Evolutionary conservation across 2,329 filamentous ascomycete genomes (phyloP).

Genomic region (Beauveria medogensis): DNA sequence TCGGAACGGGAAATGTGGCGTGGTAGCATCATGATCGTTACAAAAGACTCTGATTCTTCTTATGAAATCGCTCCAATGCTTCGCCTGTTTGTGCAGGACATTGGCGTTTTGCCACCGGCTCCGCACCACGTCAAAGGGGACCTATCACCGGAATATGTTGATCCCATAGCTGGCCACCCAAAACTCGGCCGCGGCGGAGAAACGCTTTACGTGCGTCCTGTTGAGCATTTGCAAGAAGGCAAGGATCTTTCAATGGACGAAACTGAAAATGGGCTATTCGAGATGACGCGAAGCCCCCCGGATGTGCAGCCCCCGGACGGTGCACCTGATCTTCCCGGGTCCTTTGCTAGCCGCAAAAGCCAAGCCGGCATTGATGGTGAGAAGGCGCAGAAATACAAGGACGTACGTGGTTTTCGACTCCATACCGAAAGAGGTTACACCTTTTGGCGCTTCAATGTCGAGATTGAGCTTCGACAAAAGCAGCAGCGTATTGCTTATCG

Average conservation of each 20-base stretch:
- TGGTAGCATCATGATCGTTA: constrained; percentile 93
- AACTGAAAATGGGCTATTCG: constrained; percentile 75
- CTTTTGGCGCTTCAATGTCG: constrained; percentile 96
- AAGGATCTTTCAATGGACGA: constrained; percentile 74
- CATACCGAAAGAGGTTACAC: constrained; percentile 82
- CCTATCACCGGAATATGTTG: constrained; percentile 73
- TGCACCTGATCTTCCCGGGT: constrained; percentile 40
- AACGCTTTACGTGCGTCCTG: constrained; percentile 78
- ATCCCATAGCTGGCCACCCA: constrained; percentile 79
- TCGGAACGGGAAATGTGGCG: constrained; percentile 75
- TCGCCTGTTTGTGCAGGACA: constrained; percentile 78
- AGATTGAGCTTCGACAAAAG: constrained; percentile 70
- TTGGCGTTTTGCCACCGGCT: constrained; percentile 72
- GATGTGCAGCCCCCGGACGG: constrained; percentile 36
- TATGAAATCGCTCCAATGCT: constrained; percentile 74
- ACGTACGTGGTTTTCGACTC: constrained; percentile 72
- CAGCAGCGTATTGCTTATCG: constrained; percentile 90
- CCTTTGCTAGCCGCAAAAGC: constrained; percentile 45
- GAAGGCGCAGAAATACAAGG: constrained; percentile 69
- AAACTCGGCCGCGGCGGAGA: constrained; percentile 80
- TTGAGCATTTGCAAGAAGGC: constrained; percentile 74
- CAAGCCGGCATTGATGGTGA: constrained; percentile 64
- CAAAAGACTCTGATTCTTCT: constrained; percentile 71
- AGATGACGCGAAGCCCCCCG: constrained; percentile 50
- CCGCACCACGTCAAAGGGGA: constrained; percentile 58